A percentile compares a stretch with the other conserved stretches of the same genome.
Conservation (phyloP, 129 eudicot genomes). For the Heracleum sosnowskyi region DNA sequence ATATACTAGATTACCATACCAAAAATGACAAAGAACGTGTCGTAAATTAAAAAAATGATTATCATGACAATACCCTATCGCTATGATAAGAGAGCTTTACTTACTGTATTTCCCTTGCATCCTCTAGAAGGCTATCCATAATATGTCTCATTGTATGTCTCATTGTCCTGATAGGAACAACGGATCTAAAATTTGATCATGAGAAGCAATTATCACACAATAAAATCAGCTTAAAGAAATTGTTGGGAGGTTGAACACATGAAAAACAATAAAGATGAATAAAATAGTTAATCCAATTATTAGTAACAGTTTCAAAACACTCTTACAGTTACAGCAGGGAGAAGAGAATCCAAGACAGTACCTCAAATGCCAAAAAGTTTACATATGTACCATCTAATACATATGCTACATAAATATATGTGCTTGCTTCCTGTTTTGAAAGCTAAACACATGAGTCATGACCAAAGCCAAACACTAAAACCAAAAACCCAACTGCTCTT, state of each 20-base stretch:
- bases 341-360: conserved; percentile 2
- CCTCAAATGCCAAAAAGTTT: conserved; percentile 1
- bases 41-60: too few relatives aligned
- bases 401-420: background rate
- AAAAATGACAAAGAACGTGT: too few relatives aligned
- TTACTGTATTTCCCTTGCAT: background rate
- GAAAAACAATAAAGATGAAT: background rate
- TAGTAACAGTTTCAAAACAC: background rate
- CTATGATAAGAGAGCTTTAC: too few relatives aligned
- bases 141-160: conserved; percentile 56
- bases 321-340: background rate
- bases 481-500: conserved; percentile 1
- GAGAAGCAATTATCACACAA: background rate
- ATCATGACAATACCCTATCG: too few relatives aligned
- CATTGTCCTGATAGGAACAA: conserved; percentile 54
- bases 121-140: conserved; percentile 17
- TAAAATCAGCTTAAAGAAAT: background rate
- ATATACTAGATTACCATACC: too few relatives aligned
- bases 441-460: background rate
- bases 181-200: conserved; percentile 36
- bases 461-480: background rate
- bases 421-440: background rate
- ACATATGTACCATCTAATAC: background rate
- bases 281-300: background rate
- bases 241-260: background rate